Percentiles rank a stretch among this genome's conserved stretches.
Evolutionary conservation across 306 rosid species (phyloP).

Genomic region (Elaeagnus macrophylla): DNA sequence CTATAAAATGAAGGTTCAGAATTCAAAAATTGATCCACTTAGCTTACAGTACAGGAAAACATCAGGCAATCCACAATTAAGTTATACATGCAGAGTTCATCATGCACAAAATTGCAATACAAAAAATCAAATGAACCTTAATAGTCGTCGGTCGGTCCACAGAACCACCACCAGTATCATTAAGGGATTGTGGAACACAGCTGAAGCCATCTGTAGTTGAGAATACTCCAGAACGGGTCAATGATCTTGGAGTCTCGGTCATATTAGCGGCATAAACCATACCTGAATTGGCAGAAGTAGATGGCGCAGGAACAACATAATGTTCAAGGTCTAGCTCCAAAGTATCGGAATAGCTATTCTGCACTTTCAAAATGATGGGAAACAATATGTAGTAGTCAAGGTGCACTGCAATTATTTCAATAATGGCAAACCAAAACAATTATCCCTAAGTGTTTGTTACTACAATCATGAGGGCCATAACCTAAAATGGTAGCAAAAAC

Average conservation of each 20-base stretch:
- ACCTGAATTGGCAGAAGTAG: constrained; percentile 60
- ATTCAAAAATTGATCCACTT: neutral
- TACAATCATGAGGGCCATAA: too few species aligned
- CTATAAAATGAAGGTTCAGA: neutral
- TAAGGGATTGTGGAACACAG: constrained; percentile 20
- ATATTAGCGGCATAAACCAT: constrained; percentile 73
- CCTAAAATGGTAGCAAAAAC: too few species aligned
- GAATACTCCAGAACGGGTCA: constrained; percentile 10
- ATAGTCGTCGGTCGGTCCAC: constrained; percentile 34
- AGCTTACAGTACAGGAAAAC: constrained; percentile 5
- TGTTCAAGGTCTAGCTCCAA: constrained; percentile 97
- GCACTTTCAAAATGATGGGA: constrained; percentile 4
- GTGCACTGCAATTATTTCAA: too few species aligned
- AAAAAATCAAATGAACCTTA: constrained; percentile 41
- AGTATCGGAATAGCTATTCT: constrained; percentile 61
- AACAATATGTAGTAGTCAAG: neutral
- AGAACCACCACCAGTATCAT: constrained; percentile 25
- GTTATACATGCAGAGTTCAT: too few species aligned
- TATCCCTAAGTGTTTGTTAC: too few species aligned
- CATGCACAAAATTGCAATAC: constrained; percentile 16
- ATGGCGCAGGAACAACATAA: constrained; percentile 92
- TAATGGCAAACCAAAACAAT: too few species aligned
- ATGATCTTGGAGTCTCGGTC: constrained; percentile 90
- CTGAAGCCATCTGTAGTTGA: constrained; percentile 36
- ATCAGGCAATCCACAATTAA: neutral